Evolutionary conservation across 78 protist genomes (phyloP).

Genomic region (Dictyostelium purpureum): DNA sequence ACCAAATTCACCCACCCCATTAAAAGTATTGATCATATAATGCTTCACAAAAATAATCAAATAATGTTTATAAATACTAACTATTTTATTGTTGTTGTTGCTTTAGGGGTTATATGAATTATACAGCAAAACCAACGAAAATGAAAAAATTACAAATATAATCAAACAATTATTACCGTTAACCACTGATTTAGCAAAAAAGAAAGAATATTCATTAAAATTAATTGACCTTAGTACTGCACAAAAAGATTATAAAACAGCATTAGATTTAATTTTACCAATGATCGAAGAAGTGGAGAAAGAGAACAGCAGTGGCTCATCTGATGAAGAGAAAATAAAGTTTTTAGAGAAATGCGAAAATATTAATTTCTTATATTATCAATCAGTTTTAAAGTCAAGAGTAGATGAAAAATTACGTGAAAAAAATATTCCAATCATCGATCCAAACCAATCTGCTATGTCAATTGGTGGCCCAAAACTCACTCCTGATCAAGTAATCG

Average conservation of each 20-base stretch:
- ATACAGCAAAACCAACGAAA: conserved; percentile 35
- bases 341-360: conserved; percentile 9
- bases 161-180: conserved; percentile 41
- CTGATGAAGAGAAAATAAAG: background rate
- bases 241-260: background rate
- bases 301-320: background rate
- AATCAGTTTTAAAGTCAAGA: background rate
- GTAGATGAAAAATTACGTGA: conserved; percentile 22
- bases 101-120: conserved; percentile 52
- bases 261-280: background rate
- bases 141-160: conserved; percentile 31
- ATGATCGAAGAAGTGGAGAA: background rate
- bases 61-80: background rate
- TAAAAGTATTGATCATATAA: conserved; percentile 19
- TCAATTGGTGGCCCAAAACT: conserved; percentile 49
- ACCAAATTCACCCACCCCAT: conserved; percentile 51
- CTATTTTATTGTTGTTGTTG: background rate
- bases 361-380: background rate
- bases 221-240: background rate
- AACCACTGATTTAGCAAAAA: conserved; percentile 29
- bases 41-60: background rate
- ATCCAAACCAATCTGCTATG: conserved; percentile 30
- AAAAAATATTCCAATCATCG: conserved; percentile 43
- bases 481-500: conserved; percentile 39
- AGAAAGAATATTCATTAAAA: background rate